phyloP scores from a whole-genome alignment of 495 filamentous ascomycete species.

The Sordaria brevicollis region DNA sequence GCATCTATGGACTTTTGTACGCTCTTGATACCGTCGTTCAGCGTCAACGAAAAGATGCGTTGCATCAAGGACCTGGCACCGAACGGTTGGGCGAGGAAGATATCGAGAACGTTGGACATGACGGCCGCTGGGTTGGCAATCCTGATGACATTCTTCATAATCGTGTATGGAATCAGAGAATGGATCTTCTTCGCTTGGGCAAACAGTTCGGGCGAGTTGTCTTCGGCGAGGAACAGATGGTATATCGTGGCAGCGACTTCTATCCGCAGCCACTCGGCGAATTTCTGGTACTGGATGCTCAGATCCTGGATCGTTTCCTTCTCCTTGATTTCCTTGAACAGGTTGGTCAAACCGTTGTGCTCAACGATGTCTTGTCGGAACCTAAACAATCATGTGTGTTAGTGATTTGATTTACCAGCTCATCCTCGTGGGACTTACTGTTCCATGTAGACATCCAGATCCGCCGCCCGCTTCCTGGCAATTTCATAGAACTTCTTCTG shows the following conservation, averaged over 20 bases:
- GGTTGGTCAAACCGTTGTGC: conserved; percentile 74
- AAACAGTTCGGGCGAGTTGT: conserved; percentile 93
- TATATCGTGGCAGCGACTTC: conserved; percentile 96
- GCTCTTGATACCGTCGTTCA: conserved; percentile 77
- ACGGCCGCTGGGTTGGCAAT: conserved; percentile 94
- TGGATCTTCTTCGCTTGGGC: conserved; percentile 90
- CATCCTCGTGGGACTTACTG: conserved; percentile 46
- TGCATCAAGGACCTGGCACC: conserved; percentile 83
- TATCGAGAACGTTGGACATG: conserved; percentile 84
- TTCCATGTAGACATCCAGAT: conserved; percentile 97
- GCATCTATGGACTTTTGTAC: conserved; percentile 80
- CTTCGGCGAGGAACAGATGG: conserved; percentile 93
- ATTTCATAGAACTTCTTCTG: conserved; percentile 93
- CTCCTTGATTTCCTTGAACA: conserved; percentile 83
- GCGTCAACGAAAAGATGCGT: conserved; percentile 80
- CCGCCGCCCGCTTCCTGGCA: conserved; percentile 76
- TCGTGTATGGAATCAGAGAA: conserved; percentile 79
- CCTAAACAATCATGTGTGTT: conserved; percentile 12
- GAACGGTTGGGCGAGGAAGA: conserved; percentile 93
- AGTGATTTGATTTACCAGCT: not conserved
- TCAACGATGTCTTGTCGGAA: conserved; percentile 51
- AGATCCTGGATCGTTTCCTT: conserved; percentile 80
- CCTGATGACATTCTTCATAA: conserved; percentile 92
- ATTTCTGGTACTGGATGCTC: conserved; percentile 91
- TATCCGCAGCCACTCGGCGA: conserved; percentile 96